These are phyloP conservation scores for Gryganskiella cystojenkinii DNA, from an alignment of 192 early-diverging fungal genomes.

Conservation along the genomic window DNA sequence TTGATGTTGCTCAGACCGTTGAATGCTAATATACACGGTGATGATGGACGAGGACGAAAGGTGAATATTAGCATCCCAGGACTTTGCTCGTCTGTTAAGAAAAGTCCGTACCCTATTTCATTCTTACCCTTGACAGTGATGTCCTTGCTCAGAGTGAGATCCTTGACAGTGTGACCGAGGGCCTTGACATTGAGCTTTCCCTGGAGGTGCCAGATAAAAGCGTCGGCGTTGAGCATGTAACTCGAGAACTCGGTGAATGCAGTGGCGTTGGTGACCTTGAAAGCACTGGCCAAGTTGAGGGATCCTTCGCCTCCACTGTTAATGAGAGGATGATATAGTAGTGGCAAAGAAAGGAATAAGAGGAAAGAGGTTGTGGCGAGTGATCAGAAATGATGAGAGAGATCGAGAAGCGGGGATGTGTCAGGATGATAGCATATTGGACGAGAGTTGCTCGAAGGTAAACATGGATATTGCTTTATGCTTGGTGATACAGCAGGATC, in stretches of 20 bases:
- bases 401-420: neutral
- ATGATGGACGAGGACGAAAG: neutral
- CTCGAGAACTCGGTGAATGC: conserved; percentile 60
- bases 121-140: conserved; percentile 57
- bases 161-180: conserved; percentile 53
- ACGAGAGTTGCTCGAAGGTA: too few relatives aligned
- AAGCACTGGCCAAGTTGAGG: conserved; percentile 23
- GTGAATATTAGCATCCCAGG: too few relatives aligned
- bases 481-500: too few relatives aligned
- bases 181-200: conserved; percentile 56
- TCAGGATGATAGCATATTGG: too few relatives aligned
- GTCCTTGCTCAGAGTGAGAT: conserved; percentile 59
- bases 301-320: conserved; percentile 18
- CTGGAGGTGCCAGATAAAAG: conserved; percentile 59
- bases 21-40: conserved; percentile 41
- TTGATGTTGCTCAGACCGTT: conserved; percentile 55
- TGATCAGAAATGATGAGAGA: neutral
- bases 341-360: neutral
- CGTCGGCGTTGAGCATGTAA: conserved; percentile 58
- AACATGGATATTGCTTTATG: too few relatives aligned
- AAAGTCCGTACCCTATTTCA: too few relatives aligned
- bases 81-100: too few relatives aligned
- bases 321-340: neutral
- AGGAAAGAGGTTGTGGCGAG: neutral
- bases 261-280: conserved; percentile 51